These are phyloP conservation scores for Mortierella sp. DNA, from an alignment of 371 early-diverging fungal species.

Conservation along the genomic window DNA sequence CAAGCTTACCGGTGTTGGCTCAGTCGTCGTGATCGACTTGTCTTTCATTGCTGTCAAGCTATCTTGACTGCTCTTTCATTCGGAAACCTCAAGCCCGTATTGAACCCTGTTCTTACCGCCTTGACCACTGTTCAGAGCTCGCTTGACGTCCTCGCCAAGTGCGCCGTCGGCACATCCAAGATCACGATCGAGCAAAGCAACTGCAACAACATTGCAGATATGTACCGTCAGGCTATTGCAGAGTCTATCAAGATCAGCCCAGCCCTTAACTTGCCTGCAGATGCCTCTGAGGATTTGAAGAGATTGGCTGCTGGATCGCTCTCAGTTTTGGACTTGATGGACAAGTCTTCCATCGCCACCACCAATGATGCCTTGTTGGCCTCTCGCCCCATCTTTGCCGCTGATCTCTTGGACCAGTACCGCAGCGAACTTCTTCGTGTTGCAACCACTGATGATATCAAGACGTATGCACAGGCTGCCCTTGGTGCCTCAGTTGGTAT, in stretches of 20 bases:
- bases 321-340: conserved; percentile 29
- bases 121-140: conserved; percentile 1
- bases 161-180: too few relatives aligned
- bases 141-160: background rate
- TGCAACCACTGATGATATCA: conserved; percentile 1
- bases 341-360: conserved; percentile 31
- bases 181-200: conserved; percentile 1
- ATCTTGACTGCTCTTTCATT: background rate
- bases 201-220: conserved; percentile 17
- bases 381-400: conserved; percentile 33
- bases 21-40: background rate
- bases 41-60: background rate
- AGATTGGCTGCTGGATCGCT: conserved; percentile 22
- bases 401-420: conserved; percentile 37
- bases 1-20: background rate
- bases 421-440: conserved; percentile 24
- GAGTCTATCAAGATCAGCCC: conserved; percentile 14
- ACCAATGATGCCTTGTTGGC: conserved; percentile 30
- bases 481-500: conserved; percentile 14
- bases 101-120: background rate
- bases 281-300: conserved; percentile 25
- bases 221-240: conserved; percentile 20
- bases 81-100: background rate
- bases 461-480: conserved; percentile 18
- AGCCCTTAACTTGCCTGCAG: conserved; percentile 21